phyloP scores from a whole-genome alignment of 1,139 yeast species.

The Saccharomyces hybrid region DNA sequence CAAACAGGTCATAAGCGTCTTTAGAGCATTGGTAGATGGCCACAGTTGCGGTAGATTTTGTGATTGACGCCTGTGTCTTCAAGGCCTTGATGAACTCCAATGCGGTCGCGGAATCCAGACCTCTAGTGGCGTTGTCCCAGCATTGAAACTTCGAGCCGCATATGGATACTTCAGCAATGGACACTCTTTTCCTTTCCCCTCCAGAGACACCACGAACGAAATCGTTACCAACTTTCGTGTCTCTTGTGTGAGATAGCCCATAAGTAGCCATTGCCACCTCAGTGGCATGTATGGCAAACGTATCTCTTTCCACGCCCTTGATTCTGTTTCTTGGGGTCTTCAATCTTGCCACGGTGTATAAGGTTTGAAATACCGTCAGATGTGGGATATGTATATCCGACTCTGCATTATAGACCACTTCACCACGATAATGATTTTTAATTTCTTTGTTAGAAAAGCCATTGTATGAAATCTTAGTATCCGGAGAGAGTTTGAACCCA shows the following conservation, averaged over 20 bases:
- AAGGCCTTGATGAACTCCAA: constrained; percentile 66
- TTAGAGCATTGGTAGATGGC: constrained; percentile 81
- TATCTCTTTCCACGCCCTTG: constrained; percentile 31
- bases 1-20: constrained; percentile 47
- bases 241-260: constrained; percentile 37
- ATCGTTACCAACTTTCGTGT: constrained; percentile 39
- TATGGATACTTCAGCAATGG: constrained; percentile 40
- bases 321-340: constrained; percentile 34
- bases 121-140: constrained; percentile 74
- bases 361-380: constrained; percentile 40
- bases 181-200: constrained; percentile 39
- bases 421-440: constrained; percentile 45
- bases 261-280: constrained; percentile 37
- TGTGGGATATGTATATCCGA: constrained; percentile 43
- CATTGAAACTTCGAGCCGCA: constrained; percentile 45
- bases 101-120: constrained; percentile 69
- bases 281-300: constrained; percentile 34
- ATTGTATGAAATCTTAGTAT: constrained; percentile 34
- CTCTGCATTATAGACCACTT: constrained; percentile 45
- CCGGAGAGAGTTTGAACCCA: constrained; percentile 51
- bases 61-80: constrained; percentile 52
- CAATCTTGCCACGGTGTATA: constrained; percentile 26
- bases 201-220: constrained; percentile 39
- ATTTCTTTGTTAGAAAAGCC: constrained; percentile 41
- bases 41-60: constrained; percentile 56